Conservation (phyloP, 1,284 basidiomycete species). For the Papiliotrema fonsecae region DNA sequence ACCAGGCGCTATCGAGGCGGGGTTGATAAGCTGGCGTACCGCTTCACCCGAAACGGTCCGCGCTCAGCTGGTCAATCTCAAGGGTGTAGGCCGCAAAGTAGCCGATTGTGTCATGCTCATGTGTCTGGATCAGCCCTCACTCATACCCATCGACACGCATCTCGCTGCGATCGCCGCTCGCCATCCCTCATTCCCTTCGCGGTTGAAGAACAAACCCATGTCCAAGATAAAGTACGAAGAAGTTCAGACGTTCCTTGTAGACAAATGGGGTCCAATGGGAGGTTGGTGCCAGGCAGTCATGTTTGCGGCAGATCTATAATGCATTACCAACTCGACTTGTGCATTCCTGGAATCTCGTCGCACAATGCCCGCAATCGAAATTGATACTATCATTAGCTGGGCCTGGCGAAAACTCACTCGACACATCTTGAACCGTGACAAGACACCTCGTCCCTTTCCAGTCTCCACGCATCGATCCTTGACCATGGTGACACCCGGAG, state of each 20-base stretch:
- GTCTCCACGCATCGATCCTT: conserved; percentile 83
- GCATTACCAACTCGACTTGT: conserved; percentile 90
- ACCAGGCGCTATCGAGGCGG: conserved; percentile 21
- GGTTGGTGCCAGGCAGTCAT: conserved; percentile 88
- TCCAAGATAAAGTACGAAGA: conserved; percentile 72
- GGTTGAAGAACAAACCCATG: conserved; percentile 55
- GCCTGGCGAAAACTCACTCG: conserved; percentile 57
- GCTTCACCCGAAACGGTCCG: conserved; percentile 44
- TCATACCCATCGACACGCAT: conserved; percentile 90
- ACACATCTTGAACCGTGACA: conserved; percentile 81
- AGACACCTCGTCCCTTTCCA: conserved; percentile 74
- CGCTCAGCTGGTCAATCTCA: conserved; percentile 68
- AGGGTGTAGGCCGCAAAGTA: conserved; percentile 93
- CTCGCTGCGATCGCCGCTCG: conserved; percentile 80
- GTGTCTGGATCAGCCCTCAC: conserved; percentile 79
- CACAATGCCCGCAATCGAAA: conserved; percentile 76
- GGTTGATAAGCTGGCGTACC: conserved; percentile 20
- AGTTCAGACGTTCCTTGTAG: conserved; percentile 60
- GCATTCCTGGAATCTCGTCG: conserved; percentile 76
- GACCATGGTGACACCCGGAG: conserved; percentile 69
- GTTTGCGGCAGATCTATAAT: conserved; percentile 45
- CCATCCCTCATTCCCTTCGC: conserved; percentile 64
- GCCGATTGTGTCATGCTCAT: conserved; percentile 93
- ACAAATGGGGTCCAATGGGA: conserved; percentile 75
- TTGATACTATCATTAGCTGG: conserved; percentile 61